phyloP scores from a whole-genome alignment of 345 rosid genomes.

The Linum lewisii region DNA sequence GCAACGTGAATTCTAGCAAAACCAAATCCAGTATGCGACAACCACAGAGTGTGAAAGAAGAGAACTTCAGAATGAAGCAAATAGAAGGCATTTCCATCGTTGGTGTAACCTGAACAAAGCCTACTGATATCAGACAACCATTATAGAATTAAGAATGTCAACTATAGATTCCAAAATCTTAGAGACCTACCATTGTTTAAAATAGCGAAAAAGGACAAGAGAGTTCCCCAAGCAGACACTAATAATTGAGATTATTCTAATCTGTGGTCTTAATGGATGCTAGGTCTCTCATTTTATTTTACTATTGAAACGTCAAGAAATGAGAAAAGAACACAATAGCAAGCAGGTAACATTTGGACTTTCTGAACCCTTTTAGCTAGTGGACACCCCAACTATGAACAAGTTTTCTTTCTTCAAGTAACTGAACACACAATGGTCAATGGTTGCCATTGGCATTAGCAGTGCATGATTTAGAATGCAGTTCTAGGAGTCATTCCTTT shows the following conservation, averaged over 20 bases:
- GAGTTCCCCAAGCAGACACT: too few species aligned
- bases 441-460: conserved; percentile 12
- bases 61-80: too few species aligned
- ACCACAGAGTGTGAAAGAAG: not conserved
- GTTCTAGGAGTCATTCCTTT: conserved; percentile 10
- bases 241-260: not conserved
- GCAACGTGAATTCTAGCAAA: not conserved
- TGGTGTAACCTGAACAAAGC: too few species aligned
- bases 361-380: not conserved
- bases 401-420: too few species aligned
- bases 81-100: too few species aligned
- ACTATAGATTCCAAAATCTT: too few species aligned
- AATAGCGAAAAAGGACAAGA: not conserved
- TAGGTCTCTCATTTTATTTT: not conserved
- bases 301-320: not conserved
- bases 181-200: not conserved
- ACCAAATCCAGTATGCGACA: too few species aligned
- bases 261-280: not conserved
- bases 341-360: not conserved
- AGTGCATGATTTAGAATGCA: conserved; percentile 12
- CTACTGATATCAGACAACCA: too few species aligned
- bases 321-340: not conserved
- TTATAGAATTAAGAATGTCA: not conserved
- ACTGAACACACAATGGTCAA: not conserved
- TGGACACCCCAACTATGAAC: not conserved